These are phyloP conservation scores for Mercurialis annua DNA, from an alignment of 345 rosid genomes.

Conservation along the genomic window DNA sequence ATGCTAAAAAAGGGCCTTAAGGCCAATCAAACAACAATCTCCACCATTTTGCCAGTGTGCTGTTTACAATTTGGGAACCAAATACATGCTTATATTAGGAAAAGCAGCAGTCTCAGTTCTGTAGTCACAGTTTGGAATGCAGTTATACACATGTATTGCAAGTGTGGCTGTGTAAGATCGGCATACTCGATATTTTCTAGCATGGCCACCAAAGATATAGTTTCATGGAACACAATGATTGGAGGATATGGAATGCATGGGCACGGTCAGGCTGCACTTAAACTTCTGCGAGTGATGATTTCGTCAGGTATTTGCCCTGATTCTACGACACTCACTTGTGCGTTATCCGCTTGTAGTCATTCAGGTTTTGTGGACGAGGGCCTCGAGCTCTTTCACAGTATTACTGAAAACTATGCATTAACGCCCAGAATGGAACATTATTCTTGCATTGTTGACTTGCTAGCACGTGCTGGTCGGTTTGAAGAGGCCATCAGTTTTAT, in stretches of 20 bases:
- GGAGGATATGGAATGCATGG: constrained; percentile 41
- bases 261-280: constrained; percentile 35
- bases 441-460: constrained; percentile 41
- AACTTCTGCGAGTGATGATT: constrained; percentile 33
- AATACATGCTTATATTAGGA: constrained; percentile 32
- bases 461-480: constrained; percentile 37
- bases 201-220: constrained; percentile 29
- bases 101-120: constrained; percentile 12
- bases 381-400: constrained; percentile 26
- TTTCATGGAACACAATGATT: constrained; percentile 46
- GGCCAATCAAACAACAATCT: constrained; percentile 34
- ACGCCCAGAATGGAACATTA: constrained; percentile 32
- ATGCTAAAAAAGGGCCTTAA: constrained; percentile 26
- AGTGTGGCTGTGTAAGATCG: constrained; percentile 27
- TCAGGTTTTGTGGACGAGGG: constrained; percentile 41
- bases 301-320: constrained; percentile 25
- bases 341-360: constrained; percentile 38
- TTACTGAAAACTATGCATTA: constrained; percentile 20
- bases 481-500: constrained; percentile 34
- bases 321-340: constrained; percentile 32
- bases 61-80: constrained; percentile 32
- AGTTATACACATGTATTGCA: constrained; percentile 42
- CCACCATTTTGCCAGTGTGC: constrained; percentile 36
- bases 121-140: constrained; percentile 35
- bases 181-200: constrained; percentile 28